Percentiles rank a stretch among this genome's conserved stretches.
phyloP scores from a whole-genome alignment of 1,139 yeast genomes.

The Pichia sp. region DNA sequence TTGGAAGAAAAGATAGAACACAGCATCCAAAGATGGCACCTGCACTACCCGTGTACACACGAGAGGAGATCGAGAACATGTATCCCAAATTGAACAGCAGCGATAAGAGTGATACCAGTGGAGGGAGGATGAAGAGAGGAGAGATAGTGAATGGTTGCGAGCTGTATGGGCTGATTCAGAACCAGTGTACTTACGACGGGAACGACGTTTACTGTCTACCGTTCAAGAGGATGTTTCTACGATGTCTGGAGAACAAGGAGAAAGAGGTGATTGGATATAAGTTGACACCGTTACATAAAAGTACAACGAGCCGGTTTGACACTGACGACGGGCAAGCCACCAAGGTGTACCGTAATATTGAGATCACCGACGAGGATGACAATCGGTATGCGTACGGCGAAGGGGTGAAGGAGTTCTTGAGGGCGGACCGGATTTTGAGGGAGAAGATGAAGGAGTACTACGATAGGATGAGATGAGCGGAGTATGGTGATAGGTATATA shows the following conservation, averaged over 20 bases:
- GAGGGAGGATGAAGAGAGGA: neutral
- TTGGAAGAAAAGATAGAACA: no score
- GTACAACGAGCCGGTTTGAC: neutral
- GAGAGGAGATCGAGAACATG: conserved; percentile 26
- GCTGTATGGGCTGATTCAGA: conserved; percentile 28
- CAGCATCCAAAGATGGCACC: conserved; percentile 29
- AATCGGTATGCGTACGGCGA: conserved; percentile 24
- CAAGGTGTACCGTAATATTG: conserved; percentile 27
- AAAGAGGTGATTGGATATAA: conserved; percentile 29
- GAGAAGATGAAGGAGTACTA: conserved; percentile 29
- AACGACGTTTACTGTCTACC: conserved; percentile 32
- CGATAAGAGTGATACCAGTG: neutral
- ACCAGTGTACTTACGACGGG: conserved; percentile 35
- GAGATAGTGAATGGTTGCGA: conserved; percentile 23
- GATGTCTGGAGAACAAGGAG: conserved; percentile 28
- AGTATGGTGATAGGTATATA: no score
- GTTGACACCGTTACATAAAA: conserved; percentile 24
- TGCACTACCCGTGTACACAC: conserved; percentile 30
- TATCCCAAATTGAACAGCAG: conserved; percentile 18
- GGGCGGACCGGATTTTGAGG: conserved; percentile 30
- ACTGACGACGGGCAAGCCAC: neutral
- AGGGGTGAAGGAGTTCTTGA: conserved; percentile 23
- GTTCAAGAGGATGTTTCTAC: conserved; percentile 32
- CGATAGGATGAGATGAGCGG: conserved; percentile 14
- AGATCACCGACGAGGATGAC: conserved; percentile 28